Percentiles rank a stretch among this genome's conserved stretches.
phyloP scores from a whole-genome alignment of 2,329 filamentous ascomycete genomes.

The Aspergillus vadensis region DNA sequence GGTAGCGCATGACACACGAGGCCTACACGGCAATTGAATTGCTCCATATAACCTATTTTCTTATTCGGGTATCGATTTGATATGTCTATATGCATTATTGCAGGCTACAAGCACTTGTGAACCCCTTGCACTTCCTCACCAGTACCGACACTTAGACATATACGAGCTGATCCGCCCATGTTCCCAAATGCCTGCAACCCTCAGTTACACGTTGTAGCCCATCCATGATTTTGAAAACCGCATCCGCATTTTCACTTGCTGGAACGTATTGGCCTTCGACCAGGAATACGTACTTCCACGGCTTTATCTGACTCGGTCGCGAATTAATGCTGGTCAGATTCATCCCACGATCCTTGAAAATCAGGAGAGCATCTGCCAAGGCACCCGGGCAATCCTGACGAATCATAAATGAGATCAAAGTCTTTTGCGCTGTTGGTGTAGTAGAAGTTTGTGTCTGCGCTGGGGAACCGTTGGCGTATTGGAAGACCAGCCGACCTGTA shows the following conservation, averaged over 20 bases:
- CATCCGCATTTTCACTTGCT: slow-evolving; percentile 30
- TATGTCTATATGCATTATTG: background rate
- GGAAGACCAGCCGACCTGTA: slow-evolving; percentile 22
- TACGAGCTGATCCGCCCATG: slow-evolving; percentile 41
- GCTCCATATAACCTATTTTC: background rate
- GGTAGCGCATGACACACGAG: background rate
- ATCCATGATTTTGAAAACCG: slow-evolving; percentile 34
- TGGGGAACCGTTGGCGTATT: slow-evolving; percentile 17
- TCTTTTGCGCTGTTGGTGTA: slow-evolving; percentile 48
- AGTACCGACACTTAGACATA: background rate
- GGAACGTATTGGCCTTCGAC: slow-evolving; percentile 75
- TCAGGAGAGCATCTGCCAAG: slow-evolving; percentile 74
- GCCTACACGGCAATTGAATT: background rate
- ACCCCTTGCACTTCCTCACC: background rate
- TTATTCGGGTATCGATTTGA: background rate
- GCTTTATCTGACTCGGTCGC: slow-evolving; percentile 70
- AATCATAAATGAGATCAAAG: slow-evolving; percentile 80
- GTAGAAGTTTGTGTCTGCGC: background rate
- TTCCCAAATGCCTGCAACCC: slow-evolving; percentile 43
- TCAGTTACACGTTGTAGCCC: slow-evolving; percentile 41
- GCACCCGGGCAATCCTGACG: slow-evolving; percentile 77
- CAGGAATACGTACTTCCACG: slow-evolving; percentile 94
- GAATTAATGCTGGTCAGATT: slow-evolving; percentile 92
- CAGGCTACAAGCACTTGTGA: background rate
- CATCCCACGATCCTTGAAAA: slow-evolving; percentile 71